Percentiles rank a stretch among this genome's conserved stretches.
Conservation (phyloP, 2,329 filamentous ascomycete species). For the Ceratocystis diversiconidia region DNA sequence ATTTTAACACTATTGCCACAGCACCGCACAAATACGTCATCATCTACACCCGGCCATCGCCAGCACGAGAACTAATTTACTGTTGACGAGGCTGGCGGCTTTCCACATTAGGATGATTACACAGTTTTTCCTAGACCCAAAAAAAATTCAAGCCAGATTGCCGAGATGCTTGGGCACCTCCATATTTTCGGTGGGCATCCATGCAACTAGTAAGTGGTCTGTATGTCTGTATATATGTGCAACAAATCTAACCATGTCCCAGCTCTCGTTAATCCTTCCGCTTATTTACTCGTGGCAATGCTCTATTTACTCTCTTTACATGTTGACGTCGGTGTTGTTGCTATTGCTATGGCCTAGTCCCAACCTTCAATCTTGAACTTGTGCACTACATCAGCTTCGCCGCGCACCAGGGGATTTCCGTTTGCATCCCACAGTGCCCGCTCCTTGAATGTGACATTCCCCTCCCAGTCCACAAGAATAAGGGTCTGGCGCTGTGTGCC, state of each 20-base stretch:
- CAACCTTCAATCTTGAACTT: slow-evolving; percentile 43
- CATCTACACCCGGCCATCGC: background rate
- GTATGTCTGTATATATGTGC: too few relatives aligned
- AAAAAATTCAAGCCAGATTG: background rate
- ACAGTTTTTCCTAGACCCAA: background rate
- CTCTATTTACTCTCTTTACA: background rate
- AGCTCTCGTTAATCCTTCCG: background rate
- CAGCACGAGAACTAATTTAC: background rate
- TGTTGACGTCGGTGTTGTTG: too few relatives aligned
- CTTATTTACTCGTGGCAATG: background rate
- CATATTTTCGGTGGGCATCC: background rate
- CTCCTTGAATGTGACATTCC: slow-evolving; percentile 45
- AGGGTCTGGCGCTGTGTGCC: slow-evolving; percentile 52
- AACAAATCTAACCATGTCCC: background rate
- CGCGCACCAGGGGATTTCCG: slow-evolving; percentile 39
- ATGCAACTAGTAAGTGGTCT: too few relatives aligned
- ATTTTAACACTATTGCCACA: background rate
- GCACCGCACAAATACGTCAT: background rate
- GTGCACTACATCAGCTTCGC: slow-evolving; percentile 41
- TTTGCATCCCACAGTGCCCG: slow-evolving; percentile 45
- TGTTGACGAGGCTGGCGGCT: background rate
- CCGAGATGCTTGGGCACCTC: background rate
- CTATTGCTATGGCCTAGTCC: slow-evolving; percentile 22
- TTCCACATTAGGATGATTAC: background rate
- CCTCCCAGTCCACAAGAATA: slow-evolving; percentile 47